Base-by-base conservation (phyloP, 2,329 filamentous ascomycete genomes). In the Claviceps fusiformis region DNA sequence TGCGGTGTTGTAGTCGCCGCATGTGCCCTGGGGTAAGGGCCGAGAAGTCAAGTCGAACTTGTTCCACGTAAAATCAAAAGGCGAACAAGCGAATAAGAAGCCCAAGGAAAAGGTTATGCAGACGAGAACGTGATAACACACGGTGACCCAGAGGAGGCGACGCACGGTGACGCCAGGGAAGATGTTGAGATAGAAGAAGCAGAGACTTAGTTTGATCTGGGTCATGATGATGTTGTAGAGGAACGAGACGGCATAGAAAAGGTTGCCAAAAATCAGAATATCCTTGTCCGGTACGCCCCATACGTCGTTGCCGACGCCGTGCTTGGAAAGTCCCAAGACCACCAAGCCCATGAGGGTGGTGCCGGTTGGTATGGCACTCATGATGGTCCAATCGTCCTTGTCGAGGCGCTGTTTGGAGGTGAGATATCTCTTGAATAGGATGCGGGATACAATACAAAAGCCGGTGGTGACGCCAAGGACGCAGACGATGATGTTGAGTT, bases 171-270 rank as follows among this genome's bases (percentile, higher is more conserved):
- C 58, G 0, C 62, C 62, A 0, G 70, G 68, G 41, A 75, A 75
- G 48, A 75, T 71, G 17, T 70, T 65, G n/a, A 73, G 64, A 53
- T 74, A 75, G 56, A 75, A 73, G 57, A 69, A 65, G 9, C 73
- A 58, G 13, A 75, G 60, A 1, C 72, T 70, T 13, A 73, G 59
- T 58, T 75, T 74, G 46, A 71, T 64, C 5, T 72, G 59, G 5
- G 66, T 64, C 50, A 72, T 63, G 37, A 69, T 64, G 0, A 65
- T 35, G 58, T 74, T 68, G 59, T 74, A 75, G 29, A 73, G 61
- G 0, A 69, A 59, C 35, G 70, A 66, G 1, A 68, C 58, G 8
- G 66, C 17, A 57, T 62, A 68, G 52, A 70, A 69, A 53, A 0
- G 69, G 55, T 4, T 64, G 67, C 67, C 68, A 68, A 37, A 70